phyloP scores from a whole-genome alignment of 225 moss, liverwort and hornwort genomes.

The Straminergon stramineum region DNA sequence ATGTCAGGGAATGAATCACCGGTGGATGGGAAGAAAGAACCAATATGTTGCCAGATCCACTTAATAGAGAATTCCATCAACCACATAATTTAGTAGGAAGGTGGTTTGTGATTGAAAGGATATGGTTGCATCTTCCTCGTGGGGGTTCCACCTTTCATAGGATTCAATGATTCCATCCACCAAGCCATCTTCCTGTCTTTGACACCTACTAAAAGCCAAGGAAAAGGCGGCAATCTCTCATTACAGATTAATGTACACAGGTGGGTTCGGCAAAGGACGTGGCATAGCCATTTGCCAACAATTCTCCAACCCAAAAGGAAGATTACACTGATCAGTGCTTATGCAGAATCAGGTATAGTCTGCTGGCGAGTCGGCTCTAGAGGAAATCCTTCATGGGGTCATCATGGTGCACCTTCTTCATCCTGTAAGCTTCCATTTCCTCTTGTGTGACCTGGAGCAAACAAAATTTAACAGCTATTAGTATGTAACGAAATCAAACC shows the following conservation, averaged over 20 bases:
- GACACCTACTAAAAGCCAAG: neutral
- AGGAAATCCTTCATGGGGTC: slow-evolving; percentile 96
- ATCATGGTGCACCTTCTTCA: slow-evolving; percentile 97
- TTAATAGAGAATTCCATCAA: neutral
- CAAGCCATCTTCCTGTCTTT: neutral
- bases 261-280: neutral
- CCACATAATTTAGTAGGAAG: neutral
- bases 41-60: neutral
- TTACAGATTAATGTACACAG: slow-evolving; percentile 7
- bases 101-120: neutral
- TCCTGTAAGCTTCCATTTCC: slow-evolving; percentile 98
- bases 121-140: neutral
- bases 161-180: neutral
- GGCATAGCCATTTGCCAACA: neutral
- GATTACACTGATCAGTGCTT: neutral
- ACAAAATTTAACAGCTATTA: neutral
- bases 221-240: neutral
- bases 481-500: neutral
- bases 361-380: neutral
- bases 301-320: neutral
- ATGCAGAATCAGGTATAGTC: neutral
- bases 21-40: neutral
- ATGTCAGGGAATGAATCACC: too few relatives aligned
- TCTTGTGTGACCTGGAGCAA: slow-evolving; percentile 73
- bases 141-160: neutral